These are phyloP conservation scores for Chlorella sp. DNA, from an alignment of 139 green algal genomes.

Conservation along the genomic window DNA sequence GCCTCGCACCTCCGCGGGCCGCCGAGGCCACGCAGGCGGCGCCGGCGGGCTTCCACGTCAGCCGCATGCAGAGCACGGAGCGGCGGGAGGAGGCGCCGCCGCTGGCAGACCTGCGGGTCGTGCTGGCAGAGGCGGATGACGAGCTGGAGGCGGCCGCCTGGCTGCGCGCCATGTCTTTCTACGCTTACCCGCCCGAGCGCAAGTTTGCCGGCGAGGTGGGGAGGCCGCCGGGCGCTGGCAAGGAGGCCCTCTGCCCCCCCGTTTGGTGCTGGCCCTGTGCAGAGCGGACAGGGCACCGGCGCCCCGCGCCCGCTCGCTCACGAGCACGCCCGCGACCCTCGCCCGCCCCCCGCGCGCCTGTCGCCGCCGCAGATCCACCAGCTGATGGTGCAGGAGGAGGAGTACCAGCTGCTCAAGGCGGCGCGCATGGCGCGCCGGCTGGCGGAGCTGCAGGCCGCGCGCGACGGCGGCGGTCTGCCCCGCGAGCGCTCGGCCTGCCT, in stretches of 20 bases:
- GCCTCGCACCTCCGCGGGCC: too few relatives aligned
- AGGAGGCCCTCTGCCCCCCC: too few relatives aligned
- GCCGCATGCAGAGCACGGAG: conserved; percentile 7
- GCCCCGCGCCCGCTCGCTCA: too few relatives aligned
- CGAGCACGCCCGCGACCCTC: too few relatives aligned
- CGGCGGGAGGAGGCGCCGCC: neutral
- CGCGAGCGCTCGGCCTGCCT: conserved; percentile 18
- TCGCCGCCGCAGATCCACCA: conserved; percentile 42
- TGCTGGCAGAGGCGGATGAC: conserved; percentile 31
- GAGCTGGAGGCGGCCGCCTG: conserved; percentile 42
- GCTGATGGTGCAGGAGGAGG: conserved; percentile 47
- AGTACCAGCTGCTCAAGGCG: conserved; percentile 39
- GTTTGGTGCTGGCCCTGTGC: too few relatives aligned
- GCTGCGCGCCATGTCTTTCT: conserved; percentile 53
- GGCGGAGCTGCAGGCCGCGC: neutral
- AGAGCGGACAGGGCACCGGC: too few relatives aligned
- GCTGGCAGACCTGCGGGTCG: neutral
- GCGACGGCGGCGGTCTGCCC: neutral
- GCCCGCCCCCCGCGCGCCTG: too few relatives aligned
- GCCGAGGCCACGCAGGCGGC: too few relatives aligned
- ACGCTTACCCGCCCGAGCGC: conserved; percentile 56
- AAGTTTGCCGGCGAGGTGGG: conserved; percentile 54
- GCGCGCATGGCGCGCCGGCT: conserved; percentile 19
- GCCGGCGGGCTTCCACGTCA: conserved; percentile 19
- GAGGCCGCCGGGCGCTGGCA: too few relatives aligned